Conservation (phyloP, 2,329 filamentous ascomycete species). For the Apiospora hydei region DNA sequence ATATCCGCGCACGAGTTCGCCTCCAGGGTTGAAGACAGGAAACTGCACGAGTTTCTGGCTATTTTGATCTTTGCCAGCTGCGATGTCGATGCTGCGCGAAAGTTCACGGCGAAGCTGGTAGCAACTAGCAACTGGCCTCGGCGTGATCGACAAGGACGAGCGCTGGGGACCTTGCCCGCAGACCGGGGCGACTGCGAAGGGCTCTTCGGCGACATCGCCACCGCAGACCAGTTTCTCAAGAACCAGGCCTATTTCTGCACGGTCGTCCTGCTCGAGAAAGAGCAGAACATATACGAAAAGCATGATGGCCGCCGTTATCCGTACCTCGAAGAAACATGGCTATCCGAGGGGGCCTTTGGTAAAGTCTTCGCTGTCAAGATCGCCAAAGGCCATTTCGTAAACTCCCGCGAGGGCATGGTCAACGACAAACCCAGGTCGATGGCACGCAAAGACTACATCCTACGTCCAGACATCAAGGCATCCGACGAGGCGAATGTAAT, state of each 20-base stretch:
- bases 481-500: slow-evolving; percentile 44
- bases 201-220: slow-evolving; percentile 33
- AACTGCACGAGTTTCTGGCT: slow-evolving; percentile 42
- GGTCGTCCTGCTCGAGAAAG: slow-evolving; percentile 38
- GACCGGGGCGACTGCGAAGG: slow-evolving; percentile 31
- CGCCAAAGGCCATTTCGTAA: slow-evolving; percentile 44
- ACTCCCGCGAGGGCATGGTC: slow-evolving; percentile 27
- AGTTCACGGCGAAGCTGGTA: slow-evolving; percentile 34
- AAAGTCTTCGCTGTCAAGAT: slow-evolving; percentile 41
- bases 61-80: slow-evolving; percentile 41
- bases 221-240: slow-evolving; percentile 40
- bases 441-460: slow-evolving; percentile 48
- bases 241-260: slow-evolving; percentile 44
- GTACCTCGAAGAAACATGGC: slow-evolving; percentile 42
- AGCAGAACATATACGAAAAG: slow-evolving; percentile 38
- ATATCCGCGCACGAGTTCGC: slow-evolving; percentile 33
- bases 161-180: slow-evolving; percentile 32
- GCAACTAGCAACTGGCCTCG: slow-evolving; percentile 24
- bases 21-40: slow-evolving; percentile 31
- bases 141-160: slow-evolving; percentile 11
- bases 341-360: slow-evolving; percentile 44
- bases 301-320: slow-evolving; percentile 39
- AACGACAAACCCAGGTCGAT: slow-evolving; percentile 36
- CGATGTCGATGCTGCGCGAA: slow-evolving; percentile 34
- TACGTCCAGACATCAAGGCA: slow-evolving; percentile 34